Percentiles rank a stretch among this genome's conserved stretches.
Conservation (phyloP, 352 stramenopile species). For the Phytophthora pini region DNA sequence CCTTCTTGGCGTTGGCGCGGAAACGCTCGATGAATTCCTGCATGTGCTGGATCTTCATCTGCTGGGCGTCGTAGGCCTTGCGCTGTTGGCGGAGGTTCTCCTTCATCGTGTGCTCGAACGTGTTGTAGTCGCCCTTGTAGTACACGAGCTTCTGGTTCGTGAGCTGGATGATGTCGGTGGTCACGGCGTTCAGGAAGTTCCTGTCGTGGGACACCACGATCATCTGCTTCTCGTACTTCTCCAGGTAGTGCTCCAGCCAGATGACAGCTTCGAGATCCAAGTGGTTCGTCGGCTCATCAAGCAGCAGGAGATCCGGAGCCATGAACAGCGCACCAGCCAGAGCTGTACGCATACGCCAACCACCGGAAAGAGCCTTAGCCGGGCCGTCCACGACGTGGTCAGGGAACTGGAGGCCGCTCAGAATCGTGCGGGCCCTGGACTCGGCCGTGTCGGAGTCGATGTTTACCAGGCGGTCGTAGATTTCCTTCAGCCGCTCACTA, state of each 20-base stretch:
- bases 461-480: conserved; percentile 89
- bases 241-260: conserved; percentile 93
- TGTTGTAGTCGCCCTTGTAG: conserved; percentile 97
- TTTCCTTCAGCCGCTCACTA: conserved; percentile 67
- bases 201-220: conserved; percentile 96
- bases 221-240: conserved; percentile 93
- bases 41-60: conserved; percentile 95
- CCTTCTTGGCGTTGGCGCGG: conserved; percentile 95
- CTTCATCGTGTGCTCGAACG: conserved; percentile 94
- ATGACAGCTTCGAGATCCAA: conserved; percentile 93
- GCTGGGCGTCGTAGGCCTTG: conserved; percentile 88
- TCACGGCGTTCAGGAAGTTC: conserved; percentile 97
- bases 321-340: conserved; percentile 96
- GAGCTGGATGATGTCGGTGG: conserved; percentile 96
- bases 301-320: conserved; percentile 94
- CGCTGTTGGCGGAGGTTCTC: conserved; percentile 95
- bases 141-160: conserved; percentile 92
- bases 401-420: conserved; percentile 95
- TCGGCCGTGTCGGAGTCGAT: conserved; percentile 94
- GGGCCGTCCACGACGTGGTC: conserved; percentile 91
- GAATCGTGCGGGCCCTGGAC: conserved; percentile 89
- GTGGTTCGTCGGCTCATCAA: conserved; percentile 95
- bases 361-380: conserved; percentile 93
- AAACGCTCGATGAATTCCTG: conserved; percentile 98
- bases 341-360: conserved; percentile 94